Evolutionary conservation across 352 stramenopile species (phyloP), one percentile per base, ranked within the genome.

Genomic region (Pythium aphanidermatum): DNA sequence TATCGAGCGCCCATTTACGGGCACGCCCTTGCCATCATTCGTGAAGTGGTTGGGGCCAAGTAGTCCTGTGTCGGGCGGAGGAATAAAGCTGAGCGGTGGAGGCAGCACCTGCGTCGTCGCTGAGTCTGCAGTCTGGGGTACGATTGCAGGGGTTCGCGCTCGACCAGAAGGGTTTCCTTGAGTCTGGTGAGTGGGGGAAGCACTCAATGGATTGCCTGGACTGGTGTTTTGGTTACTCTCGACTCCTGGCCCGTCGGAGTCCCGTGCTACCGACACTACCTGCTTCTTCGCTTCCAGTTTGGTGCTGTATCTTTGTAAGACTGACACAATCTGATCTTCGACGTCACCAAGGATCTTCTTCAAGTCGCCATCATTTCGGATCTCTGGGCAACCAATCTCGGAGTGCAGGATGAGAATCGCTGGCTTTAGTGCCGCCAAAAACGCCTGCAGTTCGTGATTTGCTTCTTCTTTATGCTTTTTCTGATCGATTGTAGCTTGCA

Each of bases 401-500:
- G 70, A 69, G 55, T 88, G 78, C 9, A 90, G 62, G 2, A 72
- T 47, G 32, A 85, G 29, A 20, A 87, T 66, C 0, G 74, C 63
- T 1, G 77, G 77, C 43, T 85, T 87, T 7, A 92, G 63, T 1
- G 58, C 61, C 0, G 75, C 68, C 2, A 90, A 56, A 35, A 87
- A 90, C 1, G 36, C 56, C 23, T 89, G 79, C 30, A 92, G 63
- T 36, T 86, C 64, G 9, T 68, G 63, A 37, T 84, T 92, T 7
- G 72, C 60, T 21, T 86, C 72, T 23, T 89, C 77, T 42, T 89
- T 89, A 37, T 81, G 59, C 49, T 84, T 89, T 45, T 84, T 84
- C 31, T 80, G 70, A 30, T 90, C 78, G 16, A 81, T 74, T 5
- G 71, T 55, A 9, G 68, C 62, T 58, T 88, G 70, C 0, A 86